Percentiles rank a stretch among this genome's conserved stretches.
Conservation (phyloP, 805 yeast genomes). For the Kazachstania kunashirensis region DNA sequence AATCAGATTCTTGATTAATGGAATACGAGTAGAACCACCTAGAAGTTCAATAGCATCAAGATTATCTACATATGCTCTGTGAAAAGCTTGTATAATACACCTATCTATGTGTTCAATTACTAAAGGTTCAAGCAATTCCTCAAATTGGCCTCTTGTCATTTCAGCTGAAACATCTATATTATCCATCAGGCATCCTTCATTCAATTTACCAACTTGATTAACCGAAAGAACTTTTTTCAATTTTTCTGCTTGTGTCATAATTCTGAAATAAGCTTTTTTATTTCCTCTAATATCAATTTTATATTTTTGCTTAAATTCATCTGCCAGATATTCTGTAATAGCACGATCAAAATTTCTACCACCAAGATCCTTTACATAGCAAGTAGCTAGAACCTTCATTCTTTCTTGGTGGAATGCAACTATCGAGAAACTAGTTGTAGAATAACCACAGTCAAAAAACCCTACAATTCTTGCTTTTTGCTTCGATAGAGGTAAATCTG, state of each 20-base stretch:
- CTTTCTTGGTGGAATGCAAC: slow-evolving; percentile 92
- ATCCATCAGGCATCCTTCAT: slow-evolving; percentile 91
- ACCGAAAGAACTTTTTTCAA: slow-evolving; percentile 94
- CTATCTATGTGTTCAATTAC: slow-evolving; percentile 62
- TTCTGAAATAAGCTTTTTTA: slow-evolving; percentile 91
- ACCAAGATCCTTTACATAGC: slow-evolving; percentile 91
- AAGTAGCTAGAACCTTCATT: slow-evolving; percentile 80
- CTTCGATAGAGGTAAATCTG: slow-evolving; percentile 69
- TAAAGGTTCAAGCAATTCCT: slow-evolving; percentile 75
- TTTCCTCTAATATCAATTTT: slow-evolving; percentile 84
- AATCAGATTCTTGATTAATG: slow-evolving; percentile 74
- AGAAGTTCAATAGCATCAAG: slow-evolving; percentile 85
- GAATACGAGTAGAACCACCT: slow-evolving; percentile 98
- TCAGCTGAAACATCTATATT: slow-evolving; percentile 90
- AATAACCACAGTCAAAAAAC: slow-evolving; percentile 92
- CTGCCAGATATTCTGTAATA: slow-evolving; percentile 86
- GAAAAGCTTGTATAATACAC: slow-evolving; percentile 76
- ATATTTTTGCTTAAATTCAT: slow-evolving; percentile 80
- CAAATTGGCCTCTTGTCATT: slow-evolving; percentile 82
- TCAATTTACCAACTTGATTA: slow-evolving; percentile 85
- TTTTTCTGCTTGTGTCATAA: slow-evolving; percentile 80
- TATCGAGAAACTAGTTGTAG: slow-evolving; percentile 81
- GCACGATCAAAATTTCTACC: slow-evolving; percentile 94
- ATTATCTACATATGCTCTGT: slow-evolving; percentile 61
- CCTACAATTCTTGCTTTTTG: slow-evolving; percentile 83